Conservation (phyloP, 768 basidiomycete species). For the Clathrus columnatus region DNA sequence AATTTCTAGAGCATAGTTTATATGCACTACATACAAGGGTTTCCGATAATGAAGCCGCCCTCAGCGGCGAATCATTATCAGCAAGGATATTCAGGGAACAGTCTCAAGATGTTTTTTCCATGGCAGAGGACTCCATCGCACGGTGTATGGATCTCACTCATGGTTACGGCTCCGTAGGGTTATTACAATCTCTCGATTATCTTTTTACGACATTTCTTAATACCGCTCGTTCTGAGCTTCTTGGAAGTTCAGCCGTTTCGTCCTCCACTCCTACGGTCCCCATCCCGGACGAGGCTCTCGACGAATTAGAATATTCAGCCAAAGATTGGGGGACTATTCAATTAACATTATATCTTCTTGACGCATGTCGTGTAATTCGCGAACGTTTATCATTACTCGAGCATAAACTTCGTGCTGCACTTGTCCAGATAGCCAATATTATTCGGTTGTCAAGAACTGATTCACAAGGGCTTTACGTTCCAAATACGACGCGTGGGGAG, state of each 20-base stretch:
- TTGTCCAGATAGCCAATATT: constrained; percentile 50
- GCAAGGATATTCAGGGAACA: constrained; percentile 68
- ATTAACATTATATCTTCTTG: constrained; percentile 68
- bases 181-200: constrained; percentile 66
- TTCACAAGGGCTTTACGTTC: constrained; percentile 44
- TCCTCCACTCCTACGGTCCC: constrained; percentile 43
- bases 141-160: constrained; percentile 79
- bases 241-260: constrained; percentile 17
- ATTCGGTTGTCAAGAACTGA: constrained; percentile 52
- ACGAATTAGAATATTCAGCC: constrained; percentile 64
- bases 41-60: constrained; percentile 29
- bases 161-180: constrained; percentile 72
- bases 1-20: constrained; percentile 53
- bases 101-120: constrained; percentile 61
- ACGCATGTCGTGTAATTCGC: constrained; percentile 64
- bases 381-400: constrained; percentile 68
- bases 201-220: constrained; percentile 67
- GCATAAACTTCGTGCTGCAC: constrained; percentile 46
- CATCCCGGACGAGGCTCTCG: constrained; percentile 47
- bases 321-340: constrained; percentile 90
- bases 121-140: constrained; percentile 70
- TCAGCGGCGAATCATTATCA: constrained; percentile 19
- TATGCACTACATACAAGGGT: constrained; percentile 30
- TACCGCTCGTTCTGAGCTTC: constrained; percentile 42
- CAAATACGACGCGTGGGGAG: constrained; percentile 55